A percentile compares a stretch with the other conserved stretches of the same genome.
Evolutionary conservation across 169 alveolate species (phyloP).

Genomic region (Babesia bigemina): DNA sequence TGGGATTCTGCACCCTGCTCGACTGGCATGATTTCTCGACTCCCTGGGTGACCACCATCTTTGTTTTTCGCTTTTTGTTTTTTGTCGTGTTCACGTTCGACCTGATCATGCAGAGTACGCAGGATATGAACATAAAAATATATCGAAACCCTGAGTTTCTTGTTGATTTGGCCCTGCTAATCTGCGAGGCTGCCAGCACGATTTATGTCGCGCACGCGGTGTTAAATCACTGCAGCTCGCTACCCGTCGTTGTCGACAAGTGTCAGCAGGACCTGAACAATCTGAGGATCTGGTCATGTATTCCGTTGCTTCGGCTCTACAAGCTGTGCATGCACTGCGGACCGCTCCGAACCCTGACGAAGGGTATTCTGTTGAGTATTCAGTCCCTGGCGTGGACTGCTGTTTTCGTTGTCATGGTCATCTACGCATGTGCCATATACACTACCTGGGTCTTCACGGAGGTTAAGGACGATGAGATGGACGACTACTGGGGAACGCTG

Average conservation of each 20-base stretch:
- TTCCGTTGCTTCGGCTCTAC: conserved; percentile 31
- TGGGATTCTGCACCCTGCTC: conserved; percentile 33
- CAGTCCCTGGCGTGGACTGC: conserved; percentile 58
- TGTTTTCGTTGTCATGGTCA: conserved; percentile 42
- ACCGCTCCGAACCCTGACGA: conserved; percentile 29
- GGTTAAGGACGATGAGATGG: conserved; percentile 69
- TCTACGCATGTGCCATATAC: conserved; percentile 43
- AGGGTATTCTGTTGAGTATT: conserved; percentile 44
- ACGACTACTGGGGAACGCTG: conserved; percentile 71
- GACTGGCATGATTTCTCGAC: conserved; percentile 15
- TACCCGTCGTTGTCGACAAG: neutral
- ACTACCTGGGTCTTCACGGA: conserved; percentile 61
- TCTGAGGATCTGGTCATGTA: conserved; percentile 5
- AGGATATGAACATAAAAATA: neutral
- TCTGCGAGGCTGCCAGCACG: conserved; percentile 11
- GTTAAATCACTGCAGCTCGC: neutral
- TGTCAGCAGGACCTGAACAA: neutral
- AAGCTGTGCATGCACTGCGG: conserved; percentile 31
- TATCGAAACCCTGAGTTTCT: neutral
- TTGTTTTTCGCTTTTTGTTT: conserved; percentile 4
- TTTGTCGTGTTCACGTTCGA: conserved; percentile 4
- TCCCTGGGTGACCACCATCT: conserved; percentile 16
- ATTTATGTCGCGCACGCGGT: neutral
- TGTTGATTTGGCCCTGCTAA: conserved; percentile 1
- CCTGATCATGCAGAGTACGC: neutral